phyloP scores from a whole-genome alignment of 768 basidiomycete species.

The Leccinum arenicola region DNA sequence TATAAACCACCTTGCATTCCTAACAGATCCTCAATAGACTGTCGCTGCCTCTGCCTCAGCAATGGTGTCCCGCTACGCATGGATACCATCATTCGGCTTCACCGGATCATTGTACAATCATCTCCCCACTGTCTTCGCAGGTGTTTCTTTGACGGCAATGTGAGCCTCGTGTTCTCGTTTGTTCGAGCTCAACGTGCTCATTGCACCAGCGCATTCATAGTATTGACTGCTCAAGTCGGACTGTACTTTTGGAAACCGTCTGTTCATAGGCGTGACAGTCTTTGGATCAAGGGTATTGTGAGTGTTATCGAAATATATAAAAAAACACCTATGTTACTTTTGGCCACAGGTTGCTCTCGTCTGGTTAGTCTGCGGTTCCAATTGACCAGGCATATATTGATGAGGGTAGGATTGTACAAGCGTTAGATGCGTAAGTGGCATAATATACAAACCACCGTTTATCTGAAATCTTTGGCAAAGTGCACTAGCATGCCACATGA shows the following conservation, averaged over 20 bases:
- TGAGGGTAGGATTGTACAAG: slow-evolving; percentile 20
- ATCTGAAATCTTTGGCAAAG: slow-evolving; percentile 4
- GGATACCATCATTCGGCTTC: not conserved
- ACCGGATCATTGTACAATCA: slow-evolving; percentile 5
- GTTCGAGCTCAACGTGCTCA: not conserved
- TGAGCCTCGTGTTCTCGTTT: not conserved
- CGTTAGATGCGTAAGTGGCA: slow-evolving; percentile 11
- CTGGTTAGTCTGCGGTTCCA: slow-evolving; percentile 16
- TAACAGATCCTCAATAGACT: not conserved
- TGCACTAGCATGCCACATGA: slow-evolving; percentile 10
- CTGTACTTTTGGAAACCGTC: slow-evolving; percentile 21
- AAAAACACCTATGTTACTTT: not conserved
- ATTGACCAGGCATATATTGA: not conserved
- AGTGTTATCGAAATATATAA: not conserved
- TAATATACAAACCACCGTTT: not conserved
- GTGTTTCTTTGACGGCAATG: slow-evolving; percentile 16
- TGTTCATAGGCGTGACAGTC: slow-evolving; percentile 15
- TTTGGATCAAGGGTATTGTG: slow-evolving; percentile 24
- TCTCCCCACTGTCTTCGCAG: slow-evolving; percentile 6
- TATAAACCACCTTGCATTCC: slow-evolving; percentile 5
- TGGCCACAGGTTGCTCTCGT: slow-evolving; percentile 16
- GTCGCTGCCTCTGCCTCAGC: not conserved
- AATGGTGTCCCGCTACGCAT: slow-evolving; percentile 1
- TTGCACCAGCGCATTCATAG: slow-evolving; percentile 13
- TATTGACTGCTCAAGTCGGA: slow-evolving; percentile 24